Evolutionary conservation across 768 basidiomycete species (phyloP).

Genomic region (Leccinum subgranulosum): DNA sequence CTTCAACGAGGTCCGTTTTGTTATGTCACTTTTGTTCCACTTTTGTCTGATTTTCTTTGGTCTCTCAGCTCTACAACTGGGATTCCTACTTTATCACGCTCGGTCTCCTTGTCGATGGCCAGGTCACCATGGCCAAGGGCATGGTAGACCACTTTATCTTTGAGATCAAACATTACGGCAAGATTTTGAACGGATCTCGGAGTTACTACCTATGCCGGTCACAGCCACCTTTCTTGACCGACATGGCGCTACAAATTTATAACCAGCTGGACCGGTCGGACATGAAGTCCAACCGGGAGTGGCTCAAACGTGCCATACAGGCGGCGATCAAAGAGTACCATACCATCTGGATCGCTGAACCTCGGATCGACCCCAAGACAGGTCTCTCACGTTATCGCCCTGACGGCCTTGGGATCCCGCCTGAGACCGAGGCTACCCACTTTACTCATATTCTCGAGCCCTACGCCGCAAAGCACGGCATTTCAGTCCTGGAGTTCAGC

Average conservation of each 20-base stretch:
- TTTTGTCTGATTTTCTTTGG: constrained; percentile 5
- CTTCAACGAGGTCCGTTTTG: constrained; percentile 78
- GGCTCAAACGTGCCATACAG: constrained; percentile 94
- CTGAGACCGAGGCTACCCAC: constrained; percentile 97
- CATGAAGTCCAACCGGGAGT: constrained; percentile 69
- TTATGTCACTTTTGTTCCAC: neutral
- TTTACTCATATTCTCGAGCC: constrained; percentile 98
- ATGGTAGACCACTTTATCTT: constrained; percentile 99
- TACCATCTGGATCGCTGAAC: constrained; percentile 93
- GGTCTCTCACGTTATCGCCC: constrained; percentile 94
- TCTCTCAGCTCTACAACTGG: constrained; percentile 82
- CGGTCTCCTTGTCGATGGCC: constrained; percentile 92
- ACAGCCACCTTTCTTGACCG: constrained; percentile 97
- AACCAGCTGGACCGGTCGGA: constrained; percentile 91
- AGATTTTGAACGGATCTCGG: constrained; percentile 94
- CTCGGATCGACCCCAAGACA: constrained; percentile 91
- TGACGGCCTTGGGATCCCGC: constrained; percentile 92
- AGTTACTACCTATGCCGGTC: constrained; percentile 94
- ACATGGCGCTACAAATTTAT: constrained; percentile 97
- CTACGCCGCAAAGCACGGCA: constrained; percentile 85
- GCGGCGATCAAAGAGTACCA: constrained; percentile 99
- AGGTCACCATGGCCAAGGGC: constrained; percentile 91
- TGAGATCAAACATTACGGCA: constrained; percentile 97
- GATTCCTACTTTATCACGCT: constrained; percentile 94
- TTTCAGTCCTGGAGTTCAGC: constrained; percentile 94